Evolutionary conservation across 306 rosid genomes (phyloP), one percentile per base, ranked within the genome.

Genomic region (Prosopis cineraria): DNA sequence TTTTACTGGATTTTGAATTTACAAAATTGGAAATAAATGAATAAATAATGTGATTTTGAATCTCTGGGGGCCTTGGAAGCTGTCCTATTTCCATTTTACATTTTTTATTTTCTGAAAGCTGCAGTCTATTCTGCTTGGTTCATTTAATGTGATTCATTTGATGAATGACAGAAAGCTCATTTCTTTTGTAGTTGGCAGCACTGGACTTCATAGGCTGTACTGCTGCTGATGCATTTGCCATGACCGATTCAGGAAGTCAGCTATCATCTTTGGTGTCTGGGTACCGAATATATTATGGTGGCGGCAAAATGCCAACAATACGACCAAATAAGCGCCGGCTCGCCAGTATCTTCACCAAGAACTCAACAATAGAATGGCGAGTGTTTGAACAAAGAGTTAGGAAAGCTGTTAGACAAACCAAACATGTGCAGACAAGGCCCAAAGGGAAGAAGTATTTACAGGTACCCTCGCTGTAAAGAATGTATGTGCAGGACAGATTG

Each of bases 191-290:
- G 97, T 86, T 95, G 81, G 98, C 99, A 8, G 98, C 99, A 53
- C 84, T 95, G 90, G 99, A 95, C 84, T 95, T 83, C 87, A 95
- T 95, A 88, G 99, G 90, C 68, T 89, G 94, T 88, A 89, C 93
- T 33, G 99, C 98, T 75, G 81, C 99, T 0, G 82, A 93, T 93
- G 98, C 99, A 71, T 95, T 95, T 86, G 90, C 99, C 79, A 95
- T 95, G 97, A 95, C 99, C 1, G 98, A 95, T 81, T 95, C 99
- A 14, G 99, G 98, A 75, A 93, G 99, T 84, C 99, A 93, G 59
- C 85, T 95, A 69, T 93, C 99, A 37, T 95, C 99, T 73, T 87
- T 95, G 83, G 98, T 93, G 29, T 88, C 96, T 3, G 98, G 99
- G 74, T 88, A 78, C 80, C 90, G 98, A 25, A 93, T 92, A 82